Evolutionary conservation across 1,284 basidiomycete genomes (phyloP).

Genomic region (Trametes pubescens): DNA sequence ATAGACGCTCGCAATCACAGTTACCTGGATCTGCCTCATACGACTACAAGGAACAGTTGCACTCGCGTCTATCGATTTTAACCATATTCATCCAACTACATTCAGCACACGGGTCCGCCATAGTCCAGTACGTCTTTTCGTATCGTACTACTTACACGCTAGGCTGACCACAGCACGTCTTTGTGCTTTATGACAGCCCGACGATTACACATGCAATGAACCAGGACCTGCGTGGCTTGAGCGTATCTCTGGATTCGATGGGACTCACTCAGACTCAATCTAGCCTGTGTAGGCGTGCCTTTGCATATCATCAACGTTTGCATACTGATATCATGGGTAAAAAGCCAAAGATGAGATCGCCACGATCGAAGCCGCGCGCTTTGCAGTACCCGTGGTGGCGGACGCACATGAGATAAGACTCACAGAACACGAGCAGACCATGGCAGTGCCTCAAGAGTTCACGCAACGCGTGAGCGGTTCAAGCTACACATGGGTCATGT

Average conservation of each 20-base stretch:
- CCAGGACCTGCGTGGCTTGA: background rate
- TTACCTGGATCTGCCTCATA: background rate
- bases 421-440: background rate
- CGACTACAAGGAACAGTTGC: too few relatives aligned
- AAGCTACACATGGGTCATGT: background rate
- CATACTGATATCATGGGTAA: background rate
- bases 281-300: background rate
- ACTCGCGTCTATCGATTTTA: too few relatives aligned
- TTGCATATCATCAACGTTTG: background rate
- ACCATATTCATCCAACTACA: too few relatives aligned
- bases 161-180: too few relatives aligned
- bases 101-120: too few relatives aligned
- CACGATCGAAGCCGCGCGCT: background rate
- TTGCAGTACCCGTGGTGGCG: conserved; percentile 2
- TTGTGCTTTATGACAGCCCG: too few relatives aligned
- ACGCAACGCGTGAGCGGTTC: background rate
- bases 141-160: too few relatives aligned
- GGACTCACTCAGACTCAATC: background rate
- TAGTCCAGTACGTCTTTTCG: too few relatives aligned
- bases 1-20: too few relatives aligned
- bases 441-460: background rate
- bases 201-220: background rate
- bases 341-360: conserved; percentile 9
- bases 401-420: conserved; percentile 2
- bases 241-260: background rate